Evolutionary conservation across 352 stramenopile species (phyloP).

Genomic region (Phytophthora sansomeana): DNA sequence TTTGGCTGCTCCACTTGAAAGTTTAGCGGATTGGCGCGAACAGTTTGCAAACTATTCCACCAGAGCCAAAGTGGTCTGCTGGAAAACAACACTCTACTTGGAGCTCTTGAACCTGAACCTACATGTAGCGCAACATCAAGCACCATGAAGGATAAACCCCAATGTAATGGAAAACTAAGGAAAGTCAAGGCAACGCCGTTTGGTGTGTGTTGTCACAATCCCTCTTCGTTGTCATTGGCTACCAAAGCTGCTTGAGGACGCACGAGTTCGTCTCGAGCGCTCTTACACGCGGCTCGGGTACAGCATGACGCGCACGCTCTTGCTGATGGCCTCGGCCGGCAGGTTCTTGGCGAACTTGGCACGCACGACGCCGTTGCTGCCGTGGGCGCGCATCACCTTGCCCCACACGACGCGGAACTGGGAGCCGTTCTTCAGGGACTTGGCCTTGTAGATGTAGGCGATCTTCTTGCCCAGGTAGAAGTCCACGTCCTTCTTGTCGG

Average conservation of each 20-base stretch:
- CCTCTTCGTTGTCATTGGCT: conserved; percentile 60
- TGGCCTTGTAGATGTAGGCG: conserved; percentile 99
- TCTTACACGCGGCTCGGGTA: conserved; percentile 98
- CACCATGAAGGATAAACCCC: background rate
- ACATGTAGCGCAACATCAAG: background rate
- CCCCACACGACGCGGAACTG: conserved; percentile 99
- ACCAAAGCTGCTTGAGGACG: conserved; percentile 42
- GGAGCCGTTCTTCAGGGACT: conserved; percentile 94
- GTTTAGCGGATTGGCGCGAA: no score
- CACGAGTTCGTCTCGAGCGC: conserved; percentile 24
- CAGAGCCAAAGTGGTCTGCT: no score
- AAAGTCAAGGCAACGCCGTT: conserved; percentile 16
- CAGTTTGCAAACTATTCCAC: no score
- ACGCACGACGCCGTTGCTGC: conserved; percentile 98
- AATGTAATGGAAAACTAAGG: conserved; percentile 4
- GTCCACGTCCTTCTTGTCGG: conserved; percentile 98
- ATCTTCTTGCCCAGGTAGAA: conserved; percentile 99
- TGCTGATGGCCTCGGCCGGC: conserved; percentile 96
- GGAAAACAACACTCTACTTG: no score
- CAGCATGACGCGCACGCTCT: conserved; percentile 98
- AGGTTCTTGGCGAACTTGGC: conserved; percentile 99
- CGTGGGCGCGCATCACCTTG: conserved; percentile 97
- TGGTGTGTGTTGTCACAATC: conserved; percentile 49
- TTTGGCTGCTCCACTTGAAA: no score
- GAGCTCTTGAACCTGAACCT: no score